Conservation (phyloP, 345 rosid species). For the Eucalyptus pumila region DNA sequence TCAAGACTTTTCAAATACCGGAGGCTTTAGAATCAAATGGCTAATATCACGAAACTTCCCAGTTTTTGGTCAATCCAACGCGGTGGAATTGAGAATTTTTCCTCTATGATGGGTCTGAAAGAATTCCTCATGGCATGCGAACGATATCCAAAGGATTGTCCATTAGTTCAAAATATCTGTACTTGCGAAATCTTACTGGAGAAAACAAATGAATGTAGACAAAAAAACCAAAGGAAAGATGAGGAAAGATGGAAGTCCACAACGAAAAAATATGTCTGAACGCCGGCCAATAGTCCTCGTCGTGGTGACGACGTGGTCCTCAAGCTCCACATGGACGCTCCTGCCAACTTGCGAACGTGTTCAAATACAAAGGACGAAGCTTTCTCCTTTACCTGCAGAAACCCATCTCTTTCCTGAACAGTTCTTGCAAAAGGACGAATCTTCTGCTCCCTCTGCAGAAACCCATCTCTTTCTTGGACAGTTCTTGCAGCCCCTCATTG, state of each 20-base stretch:
- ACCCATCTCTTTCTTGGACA: neutral
- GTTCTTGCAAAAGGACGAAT: neutral
- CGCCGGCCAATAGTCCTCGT: neutral
- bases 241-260: neutral
- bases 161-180: neutral
- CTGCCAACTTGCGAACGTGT: neutral
- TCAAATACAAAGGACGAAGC: neutral
- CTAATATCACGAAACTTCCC: neutral
- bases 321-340: neutral
- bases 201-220: neutral
- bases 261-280: neutral
- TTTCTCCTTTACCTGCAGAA: neutral
- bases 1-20: neutral
- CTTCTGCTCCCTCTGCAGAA: neutral
- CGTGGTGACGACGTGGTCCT: neutral
- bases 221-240: neutral
- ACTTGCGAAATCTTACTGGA: neutral
- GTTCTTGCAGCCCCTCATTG: neutral
- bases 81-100: neutral
- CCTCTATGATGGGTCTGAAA: neutral
- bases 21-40: neutral
- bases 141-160: neutral
- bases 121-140: neutral
- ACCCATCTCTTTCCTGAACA: neutral
- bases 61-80: neutral